Evolutionary conservation across 1,284 basidiomycete species (phyloP).

Genomic region (Trametes polyzona): DNA sequence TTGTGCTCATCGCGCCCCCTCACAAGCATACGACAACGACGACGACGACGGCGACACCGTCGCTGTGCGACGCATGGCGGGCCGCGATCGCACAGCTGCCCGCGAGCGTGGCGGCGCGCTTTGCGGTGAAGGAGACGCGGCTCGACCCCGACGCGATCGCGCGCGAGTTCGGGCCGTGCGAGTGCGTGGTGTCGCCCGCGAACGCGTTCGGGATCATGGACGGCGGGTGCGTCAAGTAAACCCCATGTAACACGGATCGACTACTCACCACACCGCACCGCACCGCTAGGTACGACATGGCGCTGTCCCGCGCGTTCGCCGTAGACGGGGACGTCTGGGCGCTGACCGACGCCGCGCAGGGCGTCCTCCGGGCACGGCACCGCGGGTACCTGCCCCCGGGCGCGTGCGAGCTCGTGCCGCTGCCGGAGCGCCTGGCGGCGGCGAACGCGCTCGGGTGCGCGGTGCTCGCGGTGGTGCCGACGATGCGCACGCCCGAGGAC

Average conservation of each 20-base stretch:
- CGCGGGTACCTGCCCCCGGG: constrained; percentile 30
- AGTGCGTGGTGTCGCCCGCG: constrained; percentile 27
- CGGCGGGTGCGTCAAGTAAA: constrained; percentile 23
- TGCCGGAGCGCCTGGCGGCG: constrained; percentile 19
- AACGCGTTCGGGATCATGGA: constrained; percentile 28
- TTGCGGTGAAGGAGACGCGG: constrained; percentile 14
- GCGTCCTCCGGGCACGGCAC: constrained; percentile 23
- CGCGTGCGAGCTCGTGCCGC: constrained; percentile 30
- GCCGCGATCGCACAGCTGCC: constrained; percentile 10
- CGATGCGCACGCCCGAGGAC: constrained; percentile 30
- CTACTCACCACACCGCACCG: too few relatives aligned
- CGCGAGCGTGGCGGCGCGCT: constrained; percentile 7
- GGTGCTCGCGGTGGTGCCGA: constrained; percentile 29
- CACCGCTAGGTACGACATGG: constrained; percentile 29
- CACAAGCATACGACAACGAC: not conserved
- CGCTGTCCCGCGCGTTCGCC: constrained; percentile 25
- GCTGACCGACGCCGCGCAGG: constrained; percentile 29
- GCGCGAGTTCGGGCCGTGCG: constrained; percentile 19
- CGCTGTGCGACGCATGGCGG: constrained; percentile 17
- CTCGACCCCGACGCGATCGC: constrained; percentile 14
- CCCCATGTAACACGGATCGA: too few relatives aligned
- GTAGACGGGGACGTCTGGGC: constrained; percentile 25
- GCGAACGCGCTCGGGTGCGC: constrained; percentile 22
- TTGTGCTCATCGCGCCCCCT: constrained; percentile 15
- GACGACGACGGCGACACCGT: not conserved